Percentiles rank a stretch among this genome's conserved stretches.
Evolutionary conservation across 1,284 basidiomycete genomes (phyloP).

Genomic region (Gymnopus androsaceus): DNA sequence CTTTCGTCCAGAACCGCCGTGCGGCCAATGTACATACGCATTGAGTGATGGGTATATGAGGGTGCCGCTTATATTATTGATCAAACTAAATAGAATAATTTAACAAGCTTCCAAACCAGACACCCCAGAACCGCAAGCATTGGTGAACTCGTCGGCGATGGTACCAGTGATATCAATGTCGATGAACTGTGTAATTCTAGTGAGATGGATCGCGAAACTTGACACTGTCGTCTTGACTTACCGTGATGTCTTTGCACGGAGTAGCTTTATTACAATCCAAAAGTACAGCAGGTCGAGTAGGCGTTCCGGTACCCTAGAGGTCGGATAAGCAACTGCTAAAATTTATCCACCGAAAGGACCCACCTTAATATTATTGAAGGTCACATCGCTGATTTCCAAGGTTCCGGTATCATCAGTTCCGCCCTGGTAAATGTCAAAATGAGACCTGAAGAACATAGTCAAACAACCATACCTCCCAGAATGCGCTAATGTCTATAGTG

Average conservation of each 20-base stretch:
- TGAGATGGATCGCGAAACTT: background rate
- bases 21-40: no score
- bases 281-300: slow-evolving; percentile 21
- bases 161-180: slow-evolving; percentile 14
- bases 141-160: slow-evolving; percentile 17
- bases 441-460: background rate
- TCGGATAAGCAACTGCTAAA: background rate
- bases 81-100: no score
- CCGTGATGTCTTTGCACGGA: slow-evolving; percentile 20
- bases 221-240: background rate
- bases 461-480: slow-evolving; percentile 16
- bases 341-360: background rate
- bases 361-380: slow-evolving; percentile 16
- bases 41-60: no score
- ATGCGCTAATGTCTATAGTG: slow-evolving; percentile 18
- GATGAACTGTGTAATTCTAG: slow-evolving; percentile 12
- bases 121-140: slow-evolving; percentile 22
- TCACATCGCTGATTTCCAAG: slow-evolving; percentile 20
- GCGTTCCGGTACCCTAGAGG: slow-evolving; percentile 20
- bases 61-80: no score
- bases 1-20: no score
- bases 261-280: slow-evolving; percentile 23
- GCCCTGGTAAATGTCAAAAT: slow-evolving; percentile 7
- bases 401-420: slow-evolving; percentile 19
- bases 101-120: slow-evolving; percentile 17